A percentile compares a stretch with the other conserved stretches of the same genome.
phyloP scores from a whole-genome alignment of 345 rosid species.

The Linum trigynum region DNA sequence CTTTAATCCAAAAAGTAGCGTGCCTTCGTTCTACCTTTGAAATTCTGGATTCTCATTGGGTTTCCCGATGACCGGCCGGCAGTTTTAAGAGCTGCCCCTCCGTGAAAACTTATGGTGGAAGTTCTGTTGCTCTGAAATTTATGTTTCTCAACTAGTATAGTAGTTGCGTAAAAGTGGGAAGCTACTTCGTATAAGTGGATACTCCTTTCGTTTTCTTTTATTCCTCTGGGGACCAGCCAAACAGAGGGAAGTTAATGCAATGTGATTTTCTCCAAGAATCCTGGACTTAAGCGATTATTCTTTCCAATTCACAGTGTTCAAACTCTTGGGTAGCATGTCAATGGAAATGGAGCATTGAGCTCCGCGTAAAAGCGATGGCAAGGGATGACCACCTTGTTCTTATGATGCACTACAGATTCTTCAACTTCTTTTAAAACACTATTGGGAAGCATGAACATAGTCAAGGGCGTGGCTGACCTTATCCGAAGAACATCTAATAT shows the following conservation, averaged over 20 bases:
- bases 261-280: background rate
- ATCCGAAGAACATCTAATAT: slow-evolving; percentile 51
- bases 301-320: background rate
- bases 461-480: slow-evolving; percentile 72
- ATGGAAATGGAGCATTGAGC: too few relatives aligned
- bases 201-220: too few relatives aligned
- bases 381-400: slow-evolving; percentile 13
- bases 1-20: background rate
- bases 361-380: too few relatives aligned
- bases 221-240: background rate
- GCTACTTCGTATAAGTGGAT: background rate
- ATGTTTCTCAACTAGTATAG: too few relatives aligned
- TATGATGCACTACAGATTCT: slow-evolving; percentile 10
- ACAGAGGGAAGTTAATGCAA: background rate
- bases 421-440: slow-evolving; percentile 11
- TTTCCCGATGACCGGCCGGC: background rate
- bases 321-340: background rate
- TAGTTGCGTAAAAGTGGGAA: too few relatives aligned
- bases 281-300: background rate
- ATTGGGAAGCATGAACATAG: slow-evolving; percentile 52
- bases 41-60: background rate
- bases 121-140: too few relatives aligned
- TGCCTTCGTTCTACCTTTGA: too few relatives aligned
- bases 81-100: background rate
- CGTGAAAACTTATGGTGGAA: background rate